Evolutionary conservation across 176 grass and related monocot species (phyloP).

Genomic region (Musa schizocarpa): DNA sequence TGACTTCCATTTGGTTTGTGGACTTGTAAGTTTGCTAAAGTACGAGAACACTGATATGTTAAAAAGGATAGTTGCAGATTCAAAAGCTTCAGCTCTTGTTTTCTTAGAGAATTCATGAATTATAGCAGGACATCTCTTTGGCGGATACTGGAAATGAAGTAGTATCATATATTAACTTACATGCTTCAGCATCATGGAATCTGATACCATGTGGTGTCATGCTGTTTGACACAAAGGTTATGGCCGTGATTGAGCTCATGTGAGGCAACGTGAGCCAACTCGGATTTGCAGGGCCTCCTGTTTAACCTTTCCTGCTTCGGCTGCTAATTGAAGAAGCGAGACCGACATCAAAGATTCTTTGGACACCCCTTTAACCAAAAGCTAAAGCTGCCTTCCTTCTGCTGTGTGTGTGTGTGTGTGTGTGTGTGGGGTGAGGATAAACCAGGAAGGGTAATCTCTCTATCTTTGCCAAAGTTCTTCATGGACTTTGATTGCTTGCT

Average conservation of each 20-base stretch:
- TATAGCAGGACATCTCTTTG: too few relatives aligned
- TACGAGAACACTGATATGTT: too few relatives aligned
- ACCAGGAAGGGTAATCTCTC: neutral
- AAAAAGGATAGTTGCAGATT: too few relatives aligned
- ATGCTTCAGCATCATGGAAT: constrained; percentile 4
- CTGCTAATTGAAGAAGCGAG: neutral
- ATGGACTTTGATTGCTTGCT: constrained; percentile 15
- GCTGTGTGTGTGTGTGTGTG: too few relatives aligned
- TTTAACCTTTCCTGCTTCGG: neutral
- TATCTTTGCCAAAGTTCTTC: constrained; percentile 2
- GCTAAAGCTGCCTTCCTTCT: neutral
- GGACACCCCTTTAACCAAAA: neutral
- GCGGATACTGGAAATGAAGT: too few relatives aligned
- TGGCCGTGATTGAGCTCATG: constrained; percentile 49
- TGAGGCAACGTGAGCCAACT: constrained; percentile 48
- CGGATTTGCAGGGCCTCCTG: neutral
- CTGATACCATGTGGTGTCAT: constrained; percentile 1
- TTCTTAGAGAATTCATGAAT: too few relatives aligned
- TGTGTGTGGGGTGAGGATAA: neutral
- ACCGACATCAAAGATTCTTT: neutral
- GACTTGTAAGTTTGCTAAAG: too few relatives aligned
- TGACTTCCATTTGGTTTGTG: too few relatives aligned
- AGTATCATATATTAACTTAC: neutral
- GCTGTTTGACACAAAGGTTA: neutral
- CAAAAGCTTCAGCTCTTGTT: too few relatives aligned